Conservation (phyloP, 805 yeast species). For the Debaryomyces tyrocola region DNA sequence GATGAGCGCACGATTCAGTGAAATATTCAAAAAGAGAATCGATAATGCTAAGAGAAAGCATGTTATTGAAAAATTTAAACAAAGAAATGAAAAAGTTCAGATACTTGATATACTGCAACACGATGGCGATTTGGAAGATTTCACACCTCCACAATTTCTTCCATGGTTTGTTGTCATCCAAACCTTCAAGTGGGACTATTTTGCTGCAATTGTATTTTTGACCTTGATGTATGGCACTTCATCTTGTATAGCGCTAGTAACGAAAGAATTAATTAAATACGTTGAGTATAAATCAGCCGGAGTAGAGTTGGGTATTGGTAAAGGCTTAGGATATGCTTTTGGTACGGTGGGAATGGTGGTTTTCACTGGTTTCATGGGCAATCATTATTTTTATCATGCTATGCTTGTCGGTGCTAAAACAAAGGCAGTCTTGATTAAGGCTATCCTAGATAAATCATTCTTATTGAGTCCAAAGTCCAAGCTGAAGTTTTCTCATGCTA, state of each 20-base stretch:
- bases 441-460: slow-evolving; percentile 66
- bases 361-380: slow-evolving; percentile 29
- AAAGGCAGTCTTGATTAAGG: slow-evolving; percentile 65
- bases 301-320: slow-evolving; percentile 15
- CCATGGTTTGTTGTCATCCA: slow-evolving; percentile 17
- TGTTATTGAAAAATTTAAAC: slow-evolving; percentile 21
- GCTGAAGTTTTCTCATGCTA: slow-evolving; percentile 59
- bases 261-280: slow-evolving; percentile 29
- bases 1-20: slow-evolving; percentile 17
- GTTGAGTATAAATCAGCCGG: slow-evolving; percentile 26
- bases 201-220: slow-evolving; percentile 1
- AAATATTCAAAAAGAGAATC: slow-evolving; percentile 18
- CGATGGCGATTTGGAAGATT: slow-evolving; percentile 26
- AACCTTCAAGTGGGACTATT: slow-evolving; percentile 25
- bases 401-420: slow-evolving; percentile 62
- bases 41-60: slow-evolving; percentile 19
- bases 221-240: slow-evolving; percentile 2
- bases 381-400: slow-evolving; percentile 60
- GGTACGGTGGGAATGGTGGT: slow-evolving; percentile 21
- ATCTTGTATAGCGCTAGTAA: slow-evolving; percentile 19
- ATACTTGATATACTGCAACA: slow-evolving; percentile 3
- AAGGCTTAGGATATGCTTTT: slow-evolving; percentile 35
- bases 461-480: slow-evolving; percentile 54
- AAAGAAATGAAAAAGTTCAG: slow-evolving; percentile 17
- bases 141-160: slow-evolving; percentile 17